Conservation (phyloP, 495 filamentous ascomycete genomes). For the Penicillium verhagenii region DNA sequence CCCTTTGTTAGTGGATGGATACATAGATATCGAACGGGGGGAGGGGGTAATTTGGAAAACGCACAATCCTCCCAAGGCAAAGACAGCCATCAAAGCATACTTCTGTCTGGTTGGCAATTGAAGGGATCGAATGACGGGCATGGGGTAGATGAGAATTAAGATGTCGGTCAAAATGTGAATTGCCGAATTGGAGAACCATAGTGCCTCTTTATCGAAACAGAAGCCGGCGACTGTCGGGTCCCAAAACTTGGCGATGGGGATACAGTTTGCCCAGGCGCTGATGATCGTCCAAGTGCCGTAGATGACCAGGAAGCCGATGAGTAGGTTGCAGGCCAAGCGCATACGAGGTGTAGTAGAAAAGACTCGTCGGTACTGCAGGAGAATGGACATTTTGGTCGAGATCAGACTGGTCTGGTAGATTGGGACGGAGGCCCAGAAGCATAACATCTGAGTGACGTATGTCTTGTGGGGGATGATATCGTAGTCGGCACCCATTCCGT, state of each 20-base stretch:
- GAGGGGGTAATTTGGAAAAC: slow-evolving; percentile 9
- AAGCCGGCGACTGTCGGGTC: slow-evolving; percentile 26
- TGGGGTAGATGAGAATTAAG: slow-evolving; percentile 46
- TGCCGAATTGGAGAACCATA: slow-evolving; percentile 41
- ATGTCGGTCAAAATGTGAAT: slow-evolving; percentile 50
- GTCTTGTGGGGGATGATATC: slow-evolving; percentile 18
- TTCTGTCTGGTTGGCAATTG: slow-evolving; percentile 45
- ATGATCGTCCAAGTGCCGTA: slow-evolving; percentile 42
- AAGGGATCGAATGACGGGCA: slow-evolving; percentile 45
- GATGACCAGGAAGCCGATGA: slow-evolving; percentile 28
- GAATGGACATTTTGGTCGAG: slow-evolving; percentile 38
- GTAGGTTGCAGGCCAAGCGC: slow-evolving; percentile 35
- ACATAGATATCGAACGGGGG: slow-evolving; percentile 4
- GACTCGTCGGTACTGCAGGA: slow-evolving; percentile 39
- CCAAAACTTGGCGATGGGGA: slow-evolving; percentile 38
- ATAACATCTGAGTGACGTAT: slow-evolving; percentile 34
- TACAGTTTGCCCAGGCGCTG: slow-evolving; percentile 37
- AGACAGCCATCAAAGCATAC: slow-evolving; percentile 46
- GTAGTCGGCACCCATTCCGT: slow-evolving; percentile 40
- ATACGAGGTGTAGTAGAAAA: slow-evolving; percentile 38
- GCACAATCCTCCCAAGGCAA: slow-evolving; percentile 49
- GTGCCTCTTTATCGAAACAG: slow-evolving; percentile 33
- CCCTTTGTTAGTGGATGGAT: slow-evolving; percentile 11
- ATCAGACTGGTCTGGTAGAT: slow-evolving; percentile 36
- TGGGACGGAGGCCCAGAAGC: slow-evolving; percentile 38